Evolutionary conservation across 306 rosid species (phyloP), one percentile per base, ranked within the genome.

Genomic region (Medicago lupulina): DNA sequence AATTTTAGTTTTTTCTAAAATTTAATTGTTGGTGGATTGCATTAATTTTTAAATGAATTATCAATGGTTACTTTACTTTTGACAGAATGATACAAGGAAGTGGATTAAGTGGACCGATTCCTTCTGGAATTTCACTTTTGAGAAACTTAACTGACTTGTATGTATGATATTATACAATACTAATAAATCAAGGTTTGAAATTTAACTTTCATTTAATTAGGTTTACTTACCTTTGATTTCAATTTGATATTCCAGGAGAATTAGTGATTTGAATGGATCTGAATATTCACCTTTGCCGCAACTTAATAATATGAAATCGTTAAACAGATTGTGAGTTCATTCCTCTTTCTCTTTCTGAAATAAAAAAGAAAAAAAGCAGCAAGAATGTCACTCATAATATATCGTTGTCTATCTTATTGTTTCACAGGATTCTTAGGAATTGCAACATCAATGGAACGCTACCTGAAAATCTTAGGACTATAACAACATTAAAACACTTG

Each of bases 61-160:
- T 15, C 4, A 14, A 39, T 58, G 36, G 1, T 76, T 67, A 51
- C 57, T 80, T 76, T 38, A 18, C 12, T 54, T 60, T 50, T 51
- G 72, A 71, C 34, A 88, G 97, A 0, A 38, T 18, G 10, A 83
- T 91, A 59, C 91, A 85, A 67, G 97, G 87, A 13, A 86, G 89
- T 73, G 92, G 95, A 43, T 79, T 92, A 81, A 87, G 68, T 13
- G 96, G 97, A 38, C 96, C 93, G 43, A 85, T 89, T 86, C 97
- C 96, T 77, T 25, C 61, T 4, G 80, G 75, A 79, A 87, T 92
- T 75, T 82, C 85, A 69, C 12, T 1, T 50, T 74, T 90, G 82
- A 76, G 64, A 16, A 82, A 68, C 0, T 76, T 92, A 23, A 67
- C 73, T 11, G 84, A 88, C 75, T 7, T 92, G 97, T 92, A 55